Conservation (phyloP, 192 early-diverging fungal species). For the Globomyces pollinis-pini region DNA sequence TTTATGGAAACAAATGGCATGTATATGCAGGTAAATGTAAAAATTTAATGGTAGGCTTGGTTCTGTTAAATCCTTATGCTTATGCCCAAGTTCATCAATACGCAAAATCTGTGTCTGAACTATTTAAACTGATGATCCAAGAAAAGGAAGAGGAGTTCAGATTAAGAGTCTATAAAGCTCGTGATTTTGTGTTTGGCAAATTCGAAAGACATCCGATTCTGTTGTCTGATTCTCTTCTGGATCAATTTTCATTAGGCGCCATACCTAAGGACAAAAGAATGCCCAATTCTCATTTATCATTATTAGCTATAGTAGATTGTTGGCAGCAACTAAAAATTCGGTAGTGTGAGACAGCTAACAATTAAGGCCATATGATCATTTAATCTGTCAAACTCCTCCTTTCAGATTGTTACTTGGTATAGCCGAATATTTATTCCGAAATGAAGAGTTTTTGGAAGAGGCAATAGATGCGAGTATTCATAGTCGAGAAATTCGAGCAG, state of each 20-base stretch:
- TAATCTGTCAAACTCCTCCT: constrained; percentile 93
- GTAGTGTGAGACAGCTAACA: constrained; percentile 10
- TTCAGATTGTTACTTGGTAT: constrained; percentile 93
- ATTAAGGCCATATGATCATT: constrained; percentile 80
- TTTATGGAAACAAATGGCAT: constrained; percentile 95
- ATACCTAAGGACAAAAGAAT: constrained; percentile 37
- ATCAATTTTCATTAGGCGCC: constrained; percentile 77
- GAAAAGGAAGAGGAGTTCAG: constrained; percentile 74
- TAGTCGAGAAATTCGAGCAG: constrained; percentile 51
- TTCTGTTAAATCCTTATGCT: constrained; percentile 87
- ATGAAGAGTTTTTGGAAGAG: constrained; percentile 72
- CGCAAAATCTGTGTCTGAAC: constrained; percentile 73
- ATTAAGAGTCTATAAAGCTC: constrained; percentile 58
- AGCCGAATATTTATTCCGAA: constrained; percentile 86
- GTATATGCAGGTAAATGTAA: constrained; percentile 71
- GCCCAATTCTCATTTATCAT: constrained; percentile 86
- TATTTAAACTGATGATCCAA: constrained; percentile 94
- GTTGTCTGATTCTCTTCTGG: constrained; percentile 70
- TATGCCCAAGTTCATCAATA: constrained; percentile 81
- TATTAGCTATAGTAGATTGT: constrained; percentile 90
- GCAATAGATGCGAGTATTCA: constrained; percentile 76
- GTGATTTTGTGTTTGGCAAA: constrained; percentile 80
- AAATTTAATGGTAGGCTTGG: constrained; percentile 54
- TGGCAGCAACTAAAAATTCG: constrained; percentile 80
- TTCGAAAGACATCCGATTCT: constrained; percentile 59